phyloP scores from a whole-genome alignment of 1,284 basidiomycete genomes.

The Xerocomus nothofagi region DNA sequence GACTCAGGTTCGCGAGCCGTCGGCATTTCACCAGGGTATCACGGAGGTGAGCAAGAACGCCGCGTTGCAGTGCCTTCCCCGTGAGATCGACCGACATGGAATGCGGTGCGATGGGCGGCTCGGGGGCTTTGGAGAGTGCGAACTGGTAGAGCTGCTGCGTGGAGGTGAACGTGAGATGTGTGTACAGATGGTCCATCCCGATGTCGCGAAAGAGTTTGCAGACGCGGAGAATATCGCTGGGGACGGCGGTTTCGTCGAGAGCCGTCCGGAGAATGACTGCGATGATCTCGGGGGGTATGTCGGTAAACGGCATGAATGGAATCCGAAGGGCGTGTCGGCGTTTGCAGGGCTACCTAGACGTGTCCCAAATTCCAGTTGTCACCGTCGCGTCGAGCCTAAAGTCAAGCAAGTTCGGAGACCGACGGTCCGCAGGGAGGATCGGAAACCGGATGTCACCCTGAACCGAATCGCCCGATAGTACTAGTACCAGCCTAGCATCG shows the following conservation, averaged over 20 bases:
- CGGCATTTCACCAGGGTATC: conserved; percentile 15
- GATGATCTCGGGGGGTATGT: conserved; percentile 31
- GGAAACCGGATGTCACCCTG: conserved; percentile 4
- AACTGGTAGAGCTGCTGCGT: conserved; percentile 17
- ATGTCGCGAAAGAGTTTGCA: conserved; percentile 17
- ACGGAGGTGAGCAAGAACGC: conserved; percentile 9
- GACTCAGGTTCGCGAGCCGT: background rate
- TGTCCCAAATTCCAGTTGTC: background rate
- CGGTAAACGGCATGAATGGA: conserved; percentile 11
- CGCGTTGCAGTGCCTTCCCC: conserved; percentile 10
- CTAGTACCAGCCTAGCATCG: too few relatives aligned
- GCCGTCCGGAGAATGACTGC: conserved; percentile 14
- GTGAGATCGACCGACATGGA: conserved; percentile 19
- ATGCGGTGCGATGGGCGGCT: conserved; percentile 15
- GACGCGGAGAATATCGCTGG: conserved; percentile 20
- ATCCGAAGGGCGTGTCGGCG: background rate
- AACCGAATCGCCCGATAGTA: too few relatives aligned
- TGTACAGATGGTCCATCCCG: conserved; percentile 29
- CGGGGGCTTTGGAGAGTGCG: conserved; percentile 17
- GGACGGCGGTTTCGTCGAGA: conserved; percentile 10
- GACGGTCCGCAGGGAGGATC: too few relatives aligned
- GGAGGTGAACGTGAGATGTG: conserved; percentile 29
- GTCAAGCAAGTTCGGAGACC: too few relatives aligned
- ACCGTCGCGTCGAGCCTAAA: too few relatives aligned
- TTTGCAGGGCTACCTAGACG: background rate